Evolutionary conservation across 805 yeast genomes (phyloP).

Genomic region (Myxozyma kluyveri): DNA sequence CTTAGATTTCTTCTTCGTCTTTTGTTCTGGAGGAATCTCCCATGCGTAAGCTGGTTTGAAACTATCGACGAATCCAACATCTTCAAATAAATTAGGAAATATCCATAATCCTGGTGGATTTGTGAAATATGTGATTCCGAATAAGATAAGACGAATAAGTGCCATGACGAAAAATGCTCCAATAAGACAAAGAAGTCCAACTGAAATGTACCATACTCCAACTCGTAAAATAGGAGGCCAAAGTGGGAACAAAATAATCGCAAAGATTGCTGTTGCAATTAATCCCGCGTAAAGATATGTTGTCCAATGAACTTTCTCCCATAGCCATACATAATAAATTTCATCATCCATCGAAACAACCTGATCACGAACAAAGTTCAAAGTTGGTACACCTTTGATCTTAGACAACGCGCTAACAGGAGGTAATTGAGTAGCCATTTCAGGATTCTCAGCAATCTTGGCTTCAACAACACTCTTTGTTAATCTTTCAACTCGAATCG

Average conservation of each 20-base stretch:
- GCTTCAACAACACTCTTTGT: conserved; percentile 53
- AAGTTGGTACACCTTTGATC: conserved; percentile 49
- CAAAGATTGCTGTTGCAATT: conserved; percentile 61
- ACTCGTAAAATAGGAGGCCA: conserved; percentile 91
- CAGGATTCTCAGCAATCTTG: conserved; percentile 16
- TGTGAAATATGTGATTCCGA: conserved; percentile 54
- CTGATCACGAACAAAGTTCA: conserved; percentile 40
- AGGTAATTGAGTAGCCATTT: conserved; percentile 13
- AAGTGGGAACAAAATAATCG: conserved; percentile 76
- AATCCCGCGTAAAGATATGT: conserved; percentile 61
- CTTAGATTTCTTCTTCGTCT: conserved; percentile 12
- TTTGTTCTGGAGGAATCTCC: conserved; percentile 43
- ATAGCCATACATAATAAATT: conserved; percentile 78
- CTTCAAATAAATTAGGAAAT: conserved; percentile 93
- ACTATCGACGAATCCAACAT: conserved; percentile 89
- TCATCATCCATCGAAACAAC: conserved; percentile 40
- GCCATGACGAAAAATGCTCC: conserved; percentile 76
- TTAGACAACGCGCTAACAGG: conserved; percentile 21
- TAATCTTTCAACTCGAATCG: conserved; percentile 62
- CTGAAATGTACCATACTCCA: conserved; percentile 87
- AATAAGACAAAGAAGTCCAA: conserved; percentile 69
- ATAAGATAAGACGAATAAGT: conserved; percentile 71
- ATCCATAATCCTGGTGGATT: conserved; percentile 84
- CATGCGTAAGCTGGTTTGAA: conserved; percentile 87
- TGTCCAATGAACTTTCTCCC: conserved; percentile 66